Conservation (phyloP, 306 rosid genomes). For the Mimosa bimucronata region DNA sequence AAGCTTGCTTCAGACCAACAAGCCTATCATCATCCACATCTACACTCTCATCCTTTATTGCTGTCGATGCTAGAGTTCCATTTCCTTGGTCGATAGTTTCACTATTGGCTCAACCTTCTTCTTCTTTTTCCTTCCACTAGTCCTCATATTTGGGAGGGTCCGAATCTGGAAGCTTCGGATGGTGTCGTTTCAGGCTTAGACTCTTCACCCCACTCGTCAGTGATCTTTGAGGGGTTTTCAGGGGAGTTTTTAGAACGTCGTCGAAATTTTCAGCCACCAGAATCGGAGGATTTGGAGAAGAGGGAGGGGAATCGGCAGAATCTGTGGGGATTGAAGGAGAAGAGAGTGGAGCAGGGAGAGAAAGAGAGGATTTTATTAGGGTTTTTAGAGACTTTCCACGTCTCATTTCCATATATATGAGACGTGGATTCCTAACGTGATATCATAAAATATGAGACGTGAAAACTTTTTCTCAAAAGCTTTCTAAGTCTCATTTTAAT, state of each 20-base stretch:
- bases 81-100: constrained; percentile 43
- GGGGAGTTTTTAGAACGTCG: constrained; percentile 34
- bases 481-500: no score
- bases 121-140: no score
- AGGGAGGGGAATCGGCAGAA: constrained; percentile 49
- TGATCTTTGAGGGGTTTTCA: constrained; percentile 34
- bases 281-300: constrained; percentile 48
- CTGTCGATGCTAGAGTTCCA: constrained; percentile 49
- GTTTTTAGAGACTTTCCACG: constrained; percentile 44
- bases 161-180: constrained; percentile 54
- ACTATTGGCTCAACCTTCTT: no score
- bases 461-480: no score
- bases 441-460: no score
- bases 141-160: constrained; percentile 83
- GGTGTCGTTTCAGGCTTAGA: constrained; percentile 44
- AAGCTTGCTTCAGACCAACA: no score
- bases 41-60: constrained; percentile 21
- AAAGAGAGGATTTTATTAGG: constrained; percentile 38
- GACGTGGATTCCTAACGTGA: no score
- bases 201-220: constrained; percentile 85
- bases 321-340: constrained; percentile 17
- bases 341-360: no score
- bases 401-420: no score
- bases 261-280: constrained; percentile 40
- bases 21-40: constrained; percentile 45